Conservation (phyloP, 495 filamentous ascomycete species). For the Entonaema liquescens region DNA sequence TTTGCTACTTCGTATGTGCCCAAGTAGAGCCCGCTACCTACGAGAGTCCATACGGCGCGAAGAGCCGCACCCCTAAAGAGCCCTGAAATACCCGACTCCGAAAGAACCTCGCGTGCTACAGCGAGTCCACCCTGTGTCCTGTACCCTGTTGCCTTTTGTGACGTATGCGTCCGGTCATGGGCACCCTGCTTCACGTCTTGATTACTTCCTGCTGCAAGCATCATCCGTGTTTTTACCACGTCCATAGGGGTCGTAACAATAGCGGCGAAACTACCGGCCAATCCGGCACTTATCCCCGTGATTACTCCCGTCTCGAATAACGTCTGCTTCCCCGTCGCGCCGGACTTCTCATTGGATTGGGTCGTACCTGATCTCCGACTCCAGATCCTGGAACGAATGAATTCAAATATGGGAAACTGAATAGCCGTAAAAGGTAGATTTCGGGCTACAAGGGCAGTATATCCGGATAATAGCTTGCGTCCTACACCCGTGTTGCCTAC, state of each 20-base stretch:
- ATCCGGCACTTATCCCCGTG: slow-evolving; percentile 73
- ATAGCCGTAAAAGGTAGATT: slow-evolving; percentile 88
- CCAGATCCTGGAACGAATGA: slow-evolving; percentile 58
- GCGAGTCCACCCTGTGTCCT: slow-evolving; percentile 51
- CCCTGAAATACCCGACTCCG: slow-evolving; percentile 71
- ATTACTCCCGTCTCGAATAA: slow-evolving; percentile 70
- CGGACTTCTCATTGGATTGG: slow-evolving; percentile 18
- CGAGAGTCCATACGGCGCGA: slow-evolving; percentile 79
- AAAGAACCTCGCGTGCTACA: slow-evolving; percentile 69
- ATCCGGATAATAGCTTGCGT: slow-evolving; percentile 73
- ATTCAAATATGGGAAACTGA: slow-evolving; percentile 89
- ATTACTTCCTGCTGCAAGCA: slow-evolving; percentile 58
- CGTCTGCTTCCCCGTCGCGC: slow-evolving; percentile 34
- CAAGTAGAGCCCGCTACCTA: slow-evolving; percentile 84
- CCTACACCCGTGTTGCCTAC: slow-evolving; percentile 37
- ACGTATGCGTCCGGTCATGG: slow-evolving; percentile 43
- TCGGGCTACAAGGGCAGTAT: slow-evolving; percentile 77
- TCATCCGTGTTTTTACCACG: slow-evolving; percentile 85
- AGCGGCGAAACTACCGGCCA: slow-evolving; percentile 74
- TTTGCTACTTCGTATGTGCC: slow-evolving; percentile 85
- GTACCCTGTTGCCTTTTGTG: slow-evolving; percentile 9
- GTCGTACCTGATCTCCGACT: slow-evolving; percentile 36
- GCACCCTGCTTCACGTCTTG: slow-evolving; percentile 37
- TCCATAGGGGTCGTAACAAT: slow-evolving; percentile 82
- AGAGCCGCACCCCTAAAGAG: slow-evolving; percentile 81